Evolutionary conservation across 2,329 filamentous ascomycete species (phyloP).

Genomic region (Plenodomus biglobosus): DNA sequence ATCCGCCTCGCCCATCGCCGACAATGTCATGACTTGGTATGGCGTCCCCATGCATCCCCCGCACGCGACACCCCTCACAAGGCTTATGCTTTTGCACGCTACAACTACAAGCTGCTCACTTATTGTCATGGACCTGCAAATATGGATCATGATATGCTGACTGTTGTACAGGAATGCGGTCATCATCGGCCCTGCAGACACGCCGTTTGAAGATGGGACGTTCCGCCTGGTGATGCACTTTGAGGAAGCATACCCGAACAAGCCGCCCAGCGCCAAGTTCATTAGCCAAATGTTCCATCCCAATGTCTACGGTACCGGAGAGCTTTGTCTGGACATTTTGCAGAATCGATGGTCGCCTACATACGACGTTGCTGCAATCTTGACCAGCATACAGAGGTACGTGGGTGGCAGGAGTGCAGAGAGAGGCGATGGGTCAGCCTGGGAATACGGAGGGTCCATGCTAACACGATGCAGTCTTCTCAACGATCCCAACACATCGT

Average conservation of each 20-base stretch:
- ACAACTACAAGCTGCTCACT: background rate
- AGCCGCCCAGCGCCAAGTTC: conserved; percentile 96
- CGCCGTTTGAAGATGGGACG: conserved; percentile 96
- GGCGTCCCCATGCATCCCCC: conserved; percentile 26
- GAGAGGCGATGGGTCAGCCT: too few species aligned
- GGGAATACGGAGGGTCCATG: background rate
- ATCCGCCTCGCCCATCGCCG: conserved; percentile 90
- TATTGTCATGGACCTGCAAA: background rate
- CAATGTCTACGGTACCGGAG: conserved; percentile 95
- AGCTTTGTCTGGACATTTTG: conserved; percentile 93
- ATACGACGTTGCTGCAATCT: conserved; percentile 93
- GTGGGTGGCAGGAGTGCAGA: conserved; percentile 3
- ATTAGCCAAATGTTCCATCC: conserved; percentile 99
- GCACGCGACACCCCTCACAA: conserved; percentile 29
- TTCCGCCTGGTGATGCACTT: conserved; percentile 99
- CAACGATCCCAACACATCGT: conserved; percentile 98
- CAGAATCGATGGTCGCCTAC: conserved; percentile 99
- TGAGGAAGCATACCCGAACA: conserved; percentile 98
- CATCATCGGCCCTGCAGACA: conserved; percentile 95
- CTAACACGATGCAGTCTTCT: conserved; percentile 65
- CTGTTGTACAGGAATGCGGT: conserved; percentile 78
- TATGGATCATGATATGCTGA: conserved; percentile 24
- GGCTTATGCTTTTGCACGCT: background rate
- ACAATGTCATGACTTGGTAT: conserved; percentile 97
- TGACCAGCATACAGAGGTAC: conserved; percentile 97